These are phyloP conservation scores for Boeremia lycopersici DNA, from an alignment of 2,329 filamentous ascomycete species.

Conservation along the genomic window DNA sequence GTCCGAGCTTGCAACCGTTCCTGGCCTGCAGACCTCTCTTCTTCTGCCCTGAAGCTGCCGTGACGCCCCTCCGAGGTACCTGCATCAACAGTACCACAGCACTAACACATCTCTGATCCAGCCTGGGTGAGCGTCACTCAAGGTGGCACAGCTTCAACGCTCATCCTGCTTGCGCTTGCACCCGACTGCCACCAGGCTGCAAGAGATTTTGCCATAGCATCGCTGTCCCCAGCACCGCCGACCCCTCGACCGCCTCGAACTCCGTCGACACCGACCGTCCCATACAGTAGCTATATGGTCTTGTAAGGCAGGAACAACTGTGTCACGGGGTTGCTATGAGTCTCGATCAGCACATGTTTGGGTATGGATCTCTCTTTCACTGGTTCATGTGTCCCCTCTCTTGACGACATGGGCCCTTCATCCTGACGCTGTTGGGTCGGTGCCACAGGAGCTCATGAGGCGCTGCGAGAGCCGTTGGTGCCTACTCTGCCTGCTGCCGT, in stretches of 20 bases:
- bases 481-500: conserved; percentile 33
- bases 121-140: conserved; percentile 31
- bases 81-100: conserved; percentile 43
- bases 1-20: conserved; percentile 25
- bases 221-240: conserved; percentile 26
- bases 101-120: conserved; percentile 32
- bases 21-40: conserved; percentile 25
- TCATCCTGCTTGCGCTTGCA: conserved; percentile 31
- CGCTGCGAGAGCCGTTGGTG: conserved; percentile 17
- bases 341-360: conserved; percentile 50
- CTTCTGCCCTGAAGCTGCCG: conserved; percentile 27
- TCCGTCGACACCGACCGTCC: conserved; percentile 22
- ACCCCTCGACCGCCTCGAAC: conserved; percentile 24
- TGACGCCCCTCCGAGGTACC: conserved; percentile 38
- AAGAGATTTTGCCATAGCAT: conserved; percentile 29
- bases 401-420: not conserved
- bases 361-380: conserved; percentile 42
- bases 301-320: conserved; percentile 28
- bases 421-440: conserved; percentile 7
- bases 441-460: conserved; percentile 21
- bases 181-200: conserved; percentile 23
- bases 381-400: conserved; percentile 16
- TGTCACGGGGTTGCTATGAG: conserved; percentile 48
- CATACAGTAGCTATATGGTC: conserved; percentile 40
- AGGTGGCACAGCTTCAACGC: conserved; percentile 38